Percentiles rank a stretch among this genome's conserved stretches.
Conservation (phyloP, 2,329 filamentous ascomycete species). For the Fusarium buxicola region DNA sequence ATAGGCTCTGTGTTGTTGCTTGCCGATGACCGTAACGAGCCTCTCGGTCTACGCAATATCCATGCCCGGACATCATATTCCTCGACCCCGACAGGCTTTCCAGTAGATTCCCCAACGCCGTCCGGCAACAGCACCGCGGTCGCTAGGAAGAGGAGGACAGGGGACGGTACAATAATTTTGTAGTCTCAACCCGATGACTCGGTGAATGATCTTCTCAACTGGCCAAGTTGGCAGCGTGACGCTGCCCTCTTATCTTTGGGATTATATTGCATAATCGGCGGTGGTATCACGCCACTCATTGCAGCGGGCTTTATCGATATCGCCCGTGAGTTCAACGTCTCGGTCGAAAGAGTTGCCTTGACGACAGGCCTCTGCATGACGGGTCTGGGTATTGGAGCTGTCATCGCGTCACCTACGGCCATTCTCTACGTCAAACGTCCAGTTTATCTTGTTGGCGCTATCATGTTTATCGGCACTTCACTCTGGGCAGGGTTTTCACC, state of each 20-base stretch:
- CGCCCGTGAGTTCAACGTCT: not conserved
- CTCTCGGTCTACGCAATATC: slow-evolving; percentile 5
- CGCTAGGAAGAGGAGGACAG: not conserved
- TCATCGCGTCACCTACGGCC: slow-evolving; percentile 2
- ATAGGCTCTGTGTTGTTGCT: slow-evolving; percentile 5
- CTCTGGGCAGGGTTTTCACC: not conserved
- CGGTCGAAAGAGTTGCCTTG: not conserved
- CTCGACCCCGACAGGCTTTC: not conserved
- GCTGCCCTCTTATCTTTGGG: slow-evolving; percentile 5
- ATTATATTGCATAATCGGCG: slow-evolving; percentile 5
- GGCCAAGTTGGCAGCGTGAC: slow-evolving; percentile 2
- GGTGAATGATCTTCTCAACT: slow-evolving; percentile 2
- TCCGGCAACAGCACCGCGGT: not conserved
- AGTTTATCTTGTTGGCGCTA: not conserved
- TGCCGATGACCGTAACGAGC: slow-evolving; percentile 3
- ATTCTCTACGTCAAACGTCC: slow-evolving; percentile 4
- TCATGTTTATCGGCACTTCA: not conserved
- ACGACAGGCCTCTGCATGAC: slow-evolving; percentile 6
- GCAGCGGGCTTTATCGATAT: slow-evolving; percentile 1
- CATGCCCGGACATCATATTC: slow-evolving; percentile 5
- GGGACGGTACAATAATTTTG: slow-evolving; percentile 4
- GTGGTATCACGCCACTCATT: slow-evolving; percentile 7
- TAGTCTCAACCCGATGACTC: slow-evolving; percentile 4
- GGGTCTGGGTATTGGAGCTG: not conserved
- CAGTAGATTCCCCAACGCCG: not conserved